Percentiles rank a stretch among this genome's conserved stretches.
phyloP scores from a whole-genome alignment of 73 alveolate species.

The Symbiodinium natans region DNA sequence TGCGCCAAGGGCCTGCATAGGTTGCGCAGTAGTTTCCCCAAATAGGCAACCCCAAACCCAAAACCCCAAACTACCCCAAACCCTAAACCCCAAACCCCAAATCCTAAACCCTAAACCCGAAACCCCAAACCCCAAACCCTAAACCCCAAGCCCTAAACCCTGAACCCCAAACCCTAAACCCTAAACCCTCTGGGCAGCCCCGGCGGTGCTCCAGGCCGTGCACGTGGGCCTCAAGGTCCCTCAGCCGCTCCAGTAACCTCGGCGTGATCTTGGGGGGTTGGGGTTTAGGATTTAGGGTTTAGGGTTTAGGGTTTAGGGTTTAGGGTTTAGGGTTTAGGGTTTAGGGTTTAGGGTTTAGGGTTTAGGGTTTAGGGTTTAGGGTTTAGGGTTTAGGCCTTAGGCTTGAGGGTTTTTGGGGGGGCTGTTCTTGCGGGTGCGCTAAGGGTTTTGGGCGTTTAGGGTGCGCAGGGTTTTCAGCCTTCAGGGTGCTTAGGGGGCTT shows the following conservation, averaged over 20 bases:
- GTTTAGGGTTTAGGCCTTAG: too few species aligned
- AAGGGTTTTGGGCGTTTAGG: too few species aligned
- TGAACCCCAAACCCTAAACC: not conserved
- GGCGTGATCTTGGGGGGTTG: not conserved
- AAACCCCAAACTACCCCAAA: too few species aligned
- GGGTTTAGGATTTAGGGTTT: not conserved
- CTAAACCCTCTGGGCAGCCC: not conserved
- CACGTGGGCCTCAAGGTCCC: not conserved
- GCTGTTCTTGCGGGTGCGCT: too few species aligned
- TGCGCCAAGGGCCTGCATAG: too few species aligned
- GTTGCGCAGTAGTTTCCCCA: too few species aligned
- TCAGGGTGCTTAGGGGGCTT: too few species aligned
- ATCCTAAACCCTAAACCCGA: not conserved
- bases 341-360: not conserved
- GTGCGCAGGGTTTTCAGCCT: too few species aligned
- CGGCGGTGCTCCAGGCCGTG: not conserved
- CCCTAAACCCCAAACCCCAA: not conserved
- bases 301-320: not conserved
- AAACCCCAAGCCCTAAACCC: not conserved
- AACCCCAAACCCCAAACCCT: not conserved
- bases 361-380: too few species aligned
- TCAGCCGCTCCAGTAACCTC: not conserved
- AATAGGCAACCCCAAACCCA: too few species aligned
- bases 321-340: not conserved
- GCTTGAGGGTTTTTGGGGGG: too few species aligned